Conservation (phyloP, 768 basidiomycete species). For the Podaxis sp. region DNA sequence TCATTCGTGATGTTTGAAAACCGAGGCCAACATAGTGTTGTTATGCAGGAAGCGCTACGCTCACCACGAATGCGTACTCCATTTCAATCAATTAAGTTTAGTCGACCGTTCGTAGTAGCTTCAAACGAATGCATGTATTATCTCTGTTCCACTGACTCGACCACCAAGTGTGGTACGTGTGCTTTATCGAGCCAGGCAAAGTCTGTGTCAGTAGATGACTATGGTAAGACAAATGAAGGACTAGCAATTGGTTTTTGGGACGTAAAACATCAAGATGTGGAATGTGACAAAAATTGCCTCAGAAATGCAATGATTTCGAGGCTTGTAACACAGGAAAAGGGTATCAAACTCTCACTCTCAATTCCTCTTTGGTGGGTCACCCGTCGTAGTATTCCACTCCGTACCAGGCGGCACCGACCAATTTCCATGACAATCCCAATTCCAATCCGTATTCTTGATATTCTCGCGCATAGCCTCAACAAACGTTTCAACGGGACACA, state of each 20-base stretch:
- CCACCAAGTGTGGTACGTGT: too few relatives aligned
- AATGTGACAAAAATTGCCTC: neutral
- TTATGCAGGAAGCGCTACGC: constrained; percentile 29
- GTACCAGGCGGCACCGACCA: constrained; percentile 70
- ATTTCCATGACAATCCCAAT: constrained; percentile 71
- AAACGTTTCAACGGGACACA: constrained; percentile 76
- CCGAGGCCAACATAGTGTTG: neutral
- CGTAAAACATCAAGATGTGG: neutral
- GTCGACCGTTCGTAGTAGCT: neutral
- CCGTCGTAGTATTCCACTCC: constrained; percentile 72
- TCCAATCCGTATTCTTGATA: constrained; percentile 69
- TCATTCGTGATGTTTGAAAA: neutral
- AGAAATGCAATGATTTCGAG: neutral
- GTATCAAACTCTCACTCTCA: neutral
- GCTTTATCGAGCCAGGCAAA: too few relatives aligned
- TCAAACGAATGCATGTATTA: too few relatives aligned
- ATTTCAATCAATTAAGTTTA: constrained; percentile 29
- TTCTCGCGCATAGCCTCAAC: constrained; percentile 66
- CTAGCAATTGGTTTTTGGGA: neutral
- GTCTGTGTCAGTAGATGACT: neutral
- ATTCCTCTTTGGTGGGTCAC: constrained; percentile 49
- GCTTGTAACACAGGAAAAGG: neutral
- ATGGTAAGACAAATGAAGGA: neutral
- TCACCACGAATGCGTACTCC: constrained; percentile 30
- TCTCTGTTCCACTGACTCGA: too few relatives aligned